A percentile compares a stretch with the other conserved stretches of the same genome.
Evolutionary conservation across 2,329 filamentous ascomycete genomes (phyloP).

Genomic region (Paracoccidioides lutzii): DNA sequence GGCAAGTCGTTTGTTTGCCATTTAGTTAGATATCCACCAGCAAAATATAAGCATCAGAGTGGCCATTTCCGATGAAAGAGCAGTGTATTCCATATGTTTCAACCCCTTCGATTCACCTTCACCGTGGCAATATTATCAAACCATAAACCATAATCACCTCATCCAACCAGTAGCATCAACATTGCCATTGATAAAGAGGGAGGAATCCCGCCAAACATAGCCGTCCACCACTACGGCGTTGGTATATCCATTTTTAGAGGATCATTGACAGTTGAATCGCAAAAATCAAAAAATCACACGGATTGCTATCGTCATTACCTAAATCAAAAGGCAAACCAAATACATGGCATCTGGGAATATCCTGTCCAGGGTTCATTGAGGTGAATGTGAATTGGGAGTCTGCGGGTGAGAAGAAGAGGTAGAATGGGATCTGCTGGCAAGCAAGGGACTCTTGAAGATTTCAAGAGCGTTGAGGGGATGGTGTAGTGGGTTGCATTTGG

Average conservation of each 20-base stretch:
- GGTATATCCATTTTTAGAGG: background rate
- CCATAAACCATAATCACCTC: background rate
- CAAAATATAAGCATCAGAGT: too few relatives aligned
- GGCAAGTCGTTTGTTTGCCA: too few relatives aligned
- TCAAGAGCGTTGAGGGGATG: background rate
- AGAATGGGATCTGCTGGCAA: background rate
- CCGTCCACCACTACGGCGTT: background rate
- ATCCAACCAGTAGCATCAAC: background rate
- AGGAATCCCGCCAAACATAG: background rate
- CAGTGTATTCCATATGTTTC: background rate
- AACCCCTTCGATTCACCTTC: background rate
- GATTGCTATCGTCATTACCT: background rate
- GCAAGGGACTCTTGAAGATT: background rate
- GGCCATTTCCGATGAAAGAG: too few relatives aligned
- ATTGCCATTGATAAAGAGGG: background rate
- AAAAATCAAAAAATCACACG: too few relatives aligned
- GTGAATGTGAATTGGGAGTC: background rate
- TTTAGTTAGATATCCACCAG: too few relatives aligned
- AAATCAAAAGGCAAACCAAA: slow-evolving; percentile 5
- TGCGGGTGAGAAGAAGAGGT: background rate
- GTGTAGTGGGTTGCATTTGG: background rate
- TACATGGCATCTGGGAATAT: background rate
- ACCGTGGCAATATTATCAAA: background rate
- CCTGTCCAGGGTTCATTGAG: slow-evolving; percentile 2
- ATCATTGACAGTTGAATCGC: background rate